Conservation (phyloP, 2,329 filamentous ascomycete species). For the Microcyclospora tardicrescens region DNA sequence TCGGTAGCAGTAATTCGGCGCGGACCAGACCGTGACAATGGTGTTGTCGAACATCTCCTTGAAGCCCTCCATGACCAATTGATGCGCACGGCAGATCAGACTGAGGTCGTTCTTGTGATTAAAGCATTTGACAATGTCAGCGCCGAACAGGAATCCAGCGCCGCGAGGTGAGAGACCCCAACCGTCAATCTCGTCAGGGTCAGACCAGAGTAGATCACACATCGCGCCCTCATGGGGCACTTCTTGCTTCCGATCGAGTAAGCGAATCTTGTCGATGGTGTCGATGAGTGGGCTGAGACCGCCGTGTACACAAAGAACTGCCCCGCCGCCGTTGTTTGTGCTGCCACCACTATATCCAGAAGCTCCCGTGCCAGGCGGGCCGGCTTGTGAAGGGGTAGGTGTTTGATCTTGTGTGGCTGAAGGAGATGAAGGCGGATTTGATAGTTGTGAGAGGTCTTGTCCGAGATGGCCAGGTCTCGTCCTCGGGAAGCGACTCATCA, state of each 20-base stretch:
- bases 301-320: conserved; percentile 90
- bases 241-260: conserved; percentile 93
- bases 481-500: conserved; percentile 60
- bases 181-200: conserved; percentile 93
- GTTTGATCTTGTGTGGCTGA: conserved; percentile 22
- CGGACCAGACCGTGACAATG: conserved; percentile 85
- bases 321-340: conserved; percentile 57
- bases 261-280: conserved; percentile 84
- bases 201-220: conserved; percentile 97
- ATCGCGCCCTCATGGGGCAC: conserved; percentile 97
- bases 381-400: conserved; percentile 29
- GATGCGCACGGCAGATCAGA: conserved; percentile 85
- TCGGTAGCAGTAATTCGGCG: conserved; percentile 28
- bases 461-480: conserved; percentile 20
- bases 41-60: conserved; percentile 97
- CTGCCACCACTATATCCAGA: conserved; percentile 51
- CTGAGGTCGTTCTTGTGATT: conserved; percentile 89
- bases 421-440: conserved; percentile 26
- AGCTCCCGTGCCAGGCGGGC: conserved; percentile 68
- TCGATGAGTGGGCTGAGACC: conserved; percentile 85
- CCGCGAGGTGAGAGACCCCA: conserved; percentile 92
- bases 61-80: conserved; percentile 98
- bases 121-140: conserved; percentile 90
- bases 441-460: conserved; percentile 13
- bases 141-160: conserved; percentile 88